Evolutionary conservation across 108 stramenopile species (phyloP).

Genomic region (Cyclotella choctawhatcheeana): DNA sequence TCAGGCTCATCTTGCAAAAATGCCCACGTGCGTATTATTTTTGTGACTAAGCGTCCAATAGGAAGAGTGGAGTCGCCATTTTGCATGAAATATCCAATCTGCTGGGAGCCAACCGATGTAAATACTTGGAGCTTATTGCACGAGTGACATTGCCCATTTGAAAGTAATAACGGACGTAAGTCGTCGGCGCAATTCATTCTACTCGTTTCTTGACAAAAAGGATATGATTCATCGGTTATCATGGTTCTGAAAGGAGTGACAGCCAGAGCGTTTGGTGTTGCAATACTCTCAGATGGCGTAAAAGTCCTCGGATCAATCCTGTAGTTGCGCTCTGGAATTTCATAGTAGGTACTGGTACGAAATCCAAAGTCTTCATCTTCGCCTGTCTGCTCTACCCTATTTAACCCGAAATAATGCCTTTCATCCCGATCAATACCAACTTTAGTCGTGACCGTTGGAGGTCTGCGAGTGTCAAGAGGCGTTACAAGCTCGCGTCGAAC

Average conservation of each 20-base stretch:
- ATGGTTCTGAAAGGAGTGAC: slow-evolving; percentile 61
- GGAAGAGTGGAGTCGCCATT: slow-evolving; percentile 40
- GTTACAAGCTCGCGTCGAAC: slow-evolving; percentile 24
- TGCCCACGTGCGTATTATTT: slow-evolving; percentile 68
- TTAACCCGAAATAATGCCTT: slow-evolving; percentile 19
- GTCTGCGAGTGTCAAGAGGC: slow-evolving; percentile 12
- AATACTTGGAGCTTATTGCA: slow-evolving; percentile 71
- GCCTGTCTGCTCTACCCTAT: slow-evolving; percentile 22
- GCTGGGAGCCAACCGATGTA: slow-evolving; percentile 65
- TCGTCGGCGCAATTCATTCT: slow-evolving; percentile 67
- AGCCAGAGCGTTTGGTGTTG: slow-evolving; percentile 55
- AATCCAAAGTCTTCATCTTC: slow-evolving; percentile 57
- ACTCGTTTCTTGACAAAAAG: slow-evolving; percentile 70
- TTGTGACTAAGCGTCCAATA: slow-evolving; percentile 54
- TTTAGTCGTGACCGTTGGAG: slow-evolving; percentile 19
- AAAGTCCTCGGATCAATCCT: slow-evolving; percentile 47
- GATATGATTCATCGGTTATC: slow-evolving; percentile 63
- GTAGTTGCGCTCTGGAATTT: slow-evolving; percentile 13
- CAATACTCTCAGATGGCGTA: slow-evolving; percentile 54
- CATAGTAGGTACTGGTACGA: slow-evolving; percentile 55
- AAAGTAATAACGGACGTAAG: slow-evolving; percentile 66
- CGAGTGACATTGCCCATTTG: slow-evolving; percentile 43
- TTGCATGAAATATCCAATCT: slow-evolving; percentile 67
- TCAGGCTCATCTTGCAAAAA: slow-evolving; percentile 58
- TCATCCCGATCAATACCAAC: slow-evolving; percentile 7